Percentiles rank a stretch among this genome's conserved stretches.
These are phyloP conservation scores for Aureobasidium sp. DNA, from an alignment of 2,329 filamentous ascomycete species.

Conservation along the genomic window DNA sequence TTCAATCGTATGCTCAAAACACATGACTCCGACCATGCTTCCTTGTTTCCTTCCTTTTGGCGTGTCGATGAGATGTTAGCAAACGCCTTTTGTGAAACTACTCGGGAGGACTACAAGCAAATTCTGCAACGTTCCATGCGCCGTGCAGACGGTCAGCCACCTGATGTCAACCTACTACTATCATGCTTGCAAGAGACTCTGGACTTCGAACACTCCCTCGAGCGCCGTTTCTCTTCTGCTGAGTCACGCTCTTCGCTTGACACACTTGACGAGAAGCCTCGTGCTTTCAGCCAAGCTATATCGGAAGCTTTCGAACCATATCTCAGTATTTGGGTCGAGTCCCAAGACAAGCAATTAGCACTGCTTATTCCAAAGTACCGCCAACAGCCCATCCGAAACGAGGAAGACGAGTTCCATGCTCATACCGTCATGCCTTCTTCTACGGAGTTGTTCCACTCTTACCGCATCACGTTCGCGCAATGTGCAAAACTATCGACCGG, in stretches of 20 bases:
- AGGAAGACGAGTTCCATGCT: conserved; percentile 85
- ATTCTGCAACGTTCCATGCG: conserved; percentile 86
- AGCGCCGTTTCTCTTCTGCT: conserved; percentile 65
- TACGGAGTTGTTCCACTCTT: conserved; percentile 95
- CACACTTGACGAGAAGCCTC: conserved; percentile 70
- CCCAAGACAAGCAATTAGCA: conserved; percentile 82
- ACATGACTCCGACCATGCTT: conserved; percentile 86
- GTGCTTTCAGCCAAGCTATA: conserved; percentile 80
- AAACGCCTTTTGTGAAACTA: conserved; percentile 90
- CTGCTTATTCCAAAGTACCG: conserved; percentile 81
- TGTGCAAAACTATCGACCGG: conserved; percentile 94
- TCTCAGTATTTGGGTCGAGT: conserved; percentile 92
- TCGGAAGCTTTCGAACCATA: conserved; percentile 97
- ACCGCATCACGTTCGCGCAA: conserved; percentile 84
- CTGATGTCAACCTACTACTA: conserved; percentile 83
- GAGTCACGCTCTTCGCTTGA: conserved; percentile 75
- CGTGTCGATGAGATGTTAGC: conserved; percentile 82
- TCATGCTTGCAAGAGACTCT: conserved; percentile 90
- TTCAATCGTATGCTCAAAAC: conserved; percentile 92
- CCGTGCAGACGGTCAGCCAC: conserved; percentile 62
- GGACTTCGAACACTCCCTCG: conserved; percentile 89
- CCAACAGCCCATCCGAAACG: conserved; percentile 65
- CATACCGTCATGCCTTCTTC: conserved; percentile 88
- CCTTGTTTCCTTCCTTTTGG: conserved; percentile 82
- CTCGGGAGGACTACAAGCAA: conserved; percentile 86